Percentiles rank a stretch among this genome's conserved stretches.
phyloP scores from a whole-genome alignment of 2,329 filamentous ascomycete species.

The Colletotrichum godetiae region DNA sequence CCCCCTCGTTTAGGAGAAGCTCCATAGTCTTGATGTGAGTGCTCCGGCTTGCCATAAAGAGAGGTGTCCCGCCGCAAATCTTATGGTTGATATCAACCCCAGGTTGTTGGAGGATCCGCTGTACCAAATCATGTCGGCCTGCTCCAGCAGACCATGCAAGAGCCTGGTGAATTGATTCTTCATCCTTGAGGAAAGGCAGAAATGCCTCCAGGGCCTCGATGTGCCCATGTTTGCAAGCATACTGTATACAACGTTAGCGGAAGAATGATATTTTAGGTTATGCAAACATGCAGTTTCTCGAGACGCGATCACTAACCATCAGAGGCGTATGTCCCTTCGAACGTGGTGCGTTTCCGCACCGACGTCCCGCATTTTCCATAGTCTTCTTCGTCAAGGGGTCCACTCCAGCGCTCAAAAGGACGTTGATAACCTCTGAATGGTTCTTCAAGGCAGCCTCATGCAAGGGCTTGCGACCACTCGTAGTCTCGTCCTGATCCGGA shows the following conservation, averaged over 20 bases:
- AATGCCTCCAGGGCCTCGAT: slow-evolving; percentile 41
- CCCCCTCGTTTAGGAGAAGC: slow-evolving; percentile 39
- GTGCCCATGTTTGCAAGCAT: slow-evolving; percentile 44
- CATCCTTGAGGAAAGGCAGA: slow-evolving; percentile 41
- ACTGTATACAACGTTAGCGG: neutral
- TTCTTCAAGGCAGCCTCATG: slow-evolving; percentile 48
- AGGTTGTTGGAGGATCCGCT: slow-evolving; percentile 44
- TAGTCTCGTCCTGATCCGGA: slow-evolving; percentile 36
- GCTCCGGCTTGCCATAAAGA: neutral
- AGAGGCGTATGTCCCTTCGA: slow-evolving; percentile 42
- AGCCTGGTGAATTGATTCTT: slow-evolving; percentile 39
- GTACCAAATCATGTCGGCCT: slow-evolving; percentile 39
- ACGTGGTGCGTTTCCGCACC: slow-evolving; percentile 27
- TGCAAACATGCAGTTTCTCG: no score
- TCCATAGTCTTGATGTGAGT: neutral
- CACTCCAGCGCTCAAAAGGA: slow-evolving; percentile 49
- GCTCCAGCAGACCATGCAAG: slow-evolving; percentile 42
- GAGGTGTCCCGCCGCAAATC: slow-evolving; percentile 35
- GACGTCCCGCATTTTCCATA: slow-evolving; percentile 6
- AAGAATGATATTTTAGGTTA: no score
- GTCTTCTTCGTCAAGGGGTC: slow-evolving; percentile 45
- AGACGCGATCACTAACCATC: slow-evolving; percentile 21
- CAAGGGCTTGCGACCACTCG: slow-evolving; percentile 46
- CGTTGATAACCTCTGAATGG: slow-evolving; percentile 41
- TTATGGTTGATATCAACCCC: slow-evolving; percentile 45